Evolutionary conservation across 2,329 filamentous ascomycete genomes (phyloP), one percentile per base, ranked within the genome.

Genomic region (Rhynchosporium agropyri): DNA sequence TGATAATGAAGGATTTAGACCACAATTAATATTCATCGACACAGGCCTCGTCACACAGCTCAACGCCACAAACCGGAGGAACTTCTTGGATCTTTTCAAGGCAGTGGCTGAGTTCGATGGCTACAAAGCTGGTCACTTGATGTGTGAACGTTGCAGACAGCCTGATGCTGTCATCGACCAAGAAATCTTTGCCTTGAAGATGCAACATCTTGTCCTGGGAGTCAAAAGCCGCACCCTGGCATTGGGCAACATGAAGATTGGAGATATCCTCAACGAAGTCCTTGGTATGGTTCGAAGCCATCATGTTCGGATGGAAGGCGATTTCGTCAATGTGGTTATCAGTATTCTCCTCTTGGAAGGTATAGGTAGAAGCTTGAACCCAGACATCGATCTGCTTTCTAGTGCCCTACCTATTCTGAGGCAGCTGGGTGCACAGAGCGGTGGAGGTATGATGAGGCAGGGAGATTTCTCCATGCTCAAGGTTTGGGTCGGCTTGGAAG

Each of bases 311-410:
- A 84, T 99, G 57, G 95, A 99, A 76, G 95, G 95, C 8, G 95
- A 99, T 75, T 99, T 98, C 74, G 92, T 99, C 74, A 99, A 99
- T 73, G 95, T 99, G 4, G 94, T 99, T 36, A 89, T 99, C 63
- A 96, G 92, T 64, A 97, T 98, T 59, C 79, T 99, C 40, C 82
- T 99, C 2, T 82, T 99, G 1, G 95, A 99, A 75, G 95, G 95
- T 6, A 99, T 98, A 72, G 95, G 95, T 0, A 84, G 95, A 65
- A 91, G 83, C 63, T 78, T 99, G 15, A 89, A 98, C 74, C 94
- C 95, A 0, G 82, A 94, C 59, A 80, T 97, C 53, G 95, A 99
- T 77, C 80, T 99, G 12, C 89, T 99, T 68, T 83, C 80, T 73
- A 93, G 91, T 72, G 92, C 93, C 7, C 79, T 99, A 55, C 95